Conservation (phyloP, 345 rosid genomes). For the Lepidium sativum region DNA sequence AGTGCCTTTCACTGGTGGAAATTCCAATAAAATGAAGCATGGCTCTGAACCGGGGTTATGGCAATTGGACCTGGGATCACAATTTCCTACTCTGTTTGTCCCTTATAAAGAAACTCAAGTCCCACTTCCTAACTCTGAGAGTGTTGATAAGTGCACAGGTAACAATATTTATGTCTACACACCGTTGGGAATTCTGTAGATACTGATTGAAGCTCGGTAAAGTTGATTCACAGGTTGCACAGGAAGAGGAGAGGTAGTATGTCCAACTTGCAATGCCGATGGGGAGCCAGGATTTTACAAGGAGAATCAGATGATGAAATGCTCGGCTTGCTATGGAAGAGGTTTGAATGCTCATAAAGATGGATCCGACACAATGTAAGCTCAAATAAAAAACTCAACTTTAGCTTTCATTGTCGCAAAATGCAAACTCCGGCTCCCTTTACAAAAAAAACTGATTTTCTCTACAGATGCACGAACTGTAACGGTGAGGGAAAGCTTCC, state of each 20-base stretch:
- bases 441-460: background rate
- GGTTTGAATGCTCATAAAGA: conserved; percentile 91
- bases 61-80: conserved; percentile 71
- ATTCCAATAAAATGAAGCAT: conserved; percentile 41
- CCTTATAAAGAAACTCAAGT: conserved; percentile 53
- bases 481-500: conserved; percentile 78
- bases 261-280: conserved; percentile 64
- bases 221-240: conserved; percentile 45
- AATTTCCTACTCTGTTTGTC: conserved; percentile 72
- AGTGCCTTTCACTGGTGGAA: conserved; percentile 48
- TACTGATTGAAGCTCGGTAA: conserved; percentile 2
- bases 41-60: conserved; percentile 56
- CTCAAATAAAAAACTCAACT: conserved; percentile 7
- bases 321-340: conserved; percentile 75
- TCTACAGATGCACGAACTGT: conserved; percentile 57
- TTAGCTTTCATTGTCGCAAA: background rate
- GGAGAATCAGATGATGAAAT: conserved; percentile 61
- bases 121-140: conserved; percentile 62
- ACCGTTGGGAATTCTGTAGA: background rate
- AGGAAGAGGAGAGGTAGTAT: conserved; percentile 60
- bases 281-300: conserved; percentile 76
- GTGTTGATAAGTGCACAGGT: conserved; percentile 74
- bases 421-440: background rate
- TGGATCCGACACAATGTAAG: conserved; percentile 87
- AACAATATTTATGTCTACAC: background rate